phyloP scores from a whole-genome alignment of 768 basidiomycete genomes.

The Gyrodon lividus region DNA sequence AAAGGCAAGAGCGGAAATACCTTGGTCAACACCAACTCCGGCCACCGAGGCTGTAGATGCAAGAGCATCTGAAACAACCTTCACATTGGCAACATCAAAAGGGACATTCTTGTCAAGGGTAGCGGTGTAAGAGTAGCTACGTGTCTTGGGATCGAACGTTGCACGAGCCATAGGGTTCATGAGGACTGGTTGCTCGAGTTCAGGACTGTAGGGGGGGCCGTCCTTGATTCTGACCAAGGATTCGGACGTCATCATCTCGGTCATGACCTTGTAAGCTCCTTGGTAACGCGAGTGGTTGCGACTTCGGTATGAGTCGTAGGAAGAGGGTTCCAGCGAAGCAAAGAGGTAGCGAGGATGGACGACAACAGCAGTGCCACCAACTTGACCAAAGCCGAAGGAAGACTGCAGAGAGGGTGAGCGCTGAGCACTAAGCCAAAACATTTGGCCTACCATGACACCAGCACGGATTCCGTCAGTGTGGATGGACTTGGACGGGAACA shows the following conservation, averaged over 20 bases:
- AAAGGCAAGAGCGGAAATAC: constrained; percentile 37
- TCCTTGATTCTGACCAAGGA: constrained; percentile 95
- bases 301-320: constrained; percentile 73
- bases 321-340: constrained; percentile 74
- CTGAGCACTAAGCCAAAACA: background rate
- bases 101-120: constrained; percentile 54
- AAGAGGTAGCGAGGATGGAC: constrained; percentile 91
- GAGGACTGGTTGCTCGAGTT: constrained; percentile 83
- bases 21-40: constrained; percentile 90
- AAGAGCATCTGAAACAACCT: constrained; percentile 50
- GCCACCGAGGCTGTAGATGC: constrained; percentile 43
- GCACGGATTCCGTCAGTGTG: constrained; percentile 90
- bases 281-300: constrained; percentile 66
- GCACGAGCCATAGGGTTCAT: constrained; percentile 93
- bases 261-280: constrained; percentile 87
- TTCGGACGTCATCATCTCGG: constrained; percentile 93
- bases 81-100: constrained; percentile 65
- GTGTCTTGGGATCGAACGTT: constrained; percentile 75
- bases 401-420: constrained; percentile 46
- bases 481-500: constrained; percentile 98
- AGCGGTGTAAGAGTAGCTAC: constrained; percentile 77
- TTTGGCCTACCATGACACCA: constrained; percentile 70
- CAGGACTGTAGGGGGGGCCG: constrained; percentile 79
- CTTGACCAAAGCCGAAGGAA: constrained; percentile 98
- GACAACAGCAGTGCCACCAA: constrained; percentile 88